These are phyloP conservation scores for Saturnispora gosingensis DNA, from an alignment of 805 yeast genomes.

Conservation along the genomic window DNA sequence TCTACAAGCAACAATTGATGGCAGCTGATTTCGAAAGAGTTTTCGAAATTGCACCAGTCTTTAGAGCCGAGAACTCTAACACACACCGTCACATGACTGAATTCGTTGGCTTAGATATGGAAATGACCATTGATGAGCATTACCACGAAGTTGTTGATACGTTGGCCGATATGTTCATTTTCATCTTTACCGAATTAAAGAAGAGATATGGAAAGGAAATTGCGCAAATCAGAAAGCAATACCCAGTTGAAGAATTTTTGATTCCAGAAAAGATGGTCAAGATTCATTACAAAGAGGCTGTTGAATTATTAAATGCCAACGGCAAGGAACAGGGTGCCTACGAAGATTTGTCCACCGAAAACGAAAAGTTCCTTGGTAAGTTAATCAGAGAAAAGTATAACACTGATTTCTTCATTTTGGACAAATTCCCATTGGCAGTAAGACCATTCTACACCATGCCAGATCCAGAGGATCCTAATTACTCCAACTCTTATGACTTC, in stretches of 20 bases:
- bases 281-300: slow-evolving; percentile 84
- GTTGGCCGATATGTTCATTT: slow-evolving; percentile 61
- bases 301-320: slow-evolving; percentile 71
- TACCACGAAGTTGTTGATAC: slow-evolving; percentile 78
- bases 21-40: slow-evolving; percentile 97
- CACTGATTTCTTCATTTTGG: slow-evolving; percentile 96
- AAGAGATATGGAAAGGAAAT: slow-evolving; percentile 74
- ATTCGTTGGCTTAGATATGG: slow-evolving; percentile 94
- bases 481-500: slow-evolving; percentile 97
- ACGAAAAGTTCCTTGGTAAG: slow-evolving; percentile 88
- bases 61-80: slow-evolving; percentile 98
- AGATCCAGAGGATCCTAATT: slow-evolving; percentile 80
- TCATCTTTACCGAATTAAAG: slow-evolving; percentile 79
- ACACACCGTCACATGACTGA: slow-evolving; percentile 99
- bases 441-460: slow-evolving; percentile 99
- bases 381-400: slow-evolving; percentile 88
- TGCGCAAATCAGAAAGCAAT: slow-evolving; percentile 84
- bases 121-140: slow-evolving; percentile 97
- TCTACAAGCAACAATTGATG: slow-evolving; percentile 95
- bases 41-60: slow-evolving; percentile 94
- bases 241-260: slow-evolving; percentile 95
- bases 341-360: slow-evolving; percentile 88
- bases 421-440: slow-evolving; percentile 93
- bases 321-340: slow-evolving; percentile 82
- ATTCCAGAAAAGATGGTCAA: slow-evolving; percentile 90